Evolutionary conservation across 768 basidiomycete species (phyloP), one percentile per base, ranked within the genome.

Genomic region (Mycena chlorophos): DNA sequence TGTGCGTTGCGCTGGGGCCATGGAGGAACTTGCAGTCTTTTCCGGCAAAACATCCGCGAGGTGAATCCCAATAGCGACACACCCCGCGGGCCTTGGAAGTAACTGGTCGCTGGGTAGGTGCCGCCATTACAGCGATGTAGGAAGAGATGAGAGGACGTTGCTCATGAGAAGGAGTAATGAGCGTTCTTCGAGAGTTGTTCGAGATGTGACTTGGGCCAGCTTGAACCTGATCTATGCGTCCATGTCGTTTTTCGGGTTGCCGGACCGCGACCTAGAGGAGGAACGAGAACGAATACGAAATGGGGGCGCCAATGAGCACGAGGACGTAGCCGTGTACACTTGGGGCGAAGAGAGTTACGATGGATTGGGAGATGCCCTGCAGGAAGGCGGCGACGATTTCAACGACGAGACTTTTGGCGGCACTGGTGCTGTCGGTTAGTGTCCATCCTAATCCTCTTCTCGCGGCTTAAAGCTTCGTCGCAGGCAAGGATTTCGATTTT

Each of bases 371-470:
- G 88, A 92, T 71, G 85, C 85, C 48, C 80, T 98, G 51, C 85
- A 88, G 63, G 96, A 98, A 72, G 88, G 87, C 38, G 86, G 86
- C 54, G 94, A 98, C 77, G 94, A 95, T 63, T 69, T 95, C 63
- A 98, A 99, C 73, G 93, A 96, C 71, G 94, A 96, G 76, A 99
- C 97, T 2, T 99, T 99, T 74, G 97, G 95, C 27, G 81, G 73
- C 37, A 61, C 75, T 48, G 86, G 79, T 29, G 73, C 67, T 60
- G 82, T 96, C 55, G 92, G 94, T 94, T 68, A 78, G 88, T 54
- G 52, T 49, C 43, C 52, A 50, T 39, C 25, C 3, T 22, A 28
- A 27, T 54, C 54, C 25, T 51, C 61, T 51, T 31, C 45, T 54
- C 54, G 47, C 49, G 27, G 8, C 48, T 47, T 53, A 43, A 57